These are phyloP conservation scores for Myriosclerotinia duriaeana DNA, from an alignment of 2,329 filamentous ascomycete species.

Conservation along the genomic window DNA sequence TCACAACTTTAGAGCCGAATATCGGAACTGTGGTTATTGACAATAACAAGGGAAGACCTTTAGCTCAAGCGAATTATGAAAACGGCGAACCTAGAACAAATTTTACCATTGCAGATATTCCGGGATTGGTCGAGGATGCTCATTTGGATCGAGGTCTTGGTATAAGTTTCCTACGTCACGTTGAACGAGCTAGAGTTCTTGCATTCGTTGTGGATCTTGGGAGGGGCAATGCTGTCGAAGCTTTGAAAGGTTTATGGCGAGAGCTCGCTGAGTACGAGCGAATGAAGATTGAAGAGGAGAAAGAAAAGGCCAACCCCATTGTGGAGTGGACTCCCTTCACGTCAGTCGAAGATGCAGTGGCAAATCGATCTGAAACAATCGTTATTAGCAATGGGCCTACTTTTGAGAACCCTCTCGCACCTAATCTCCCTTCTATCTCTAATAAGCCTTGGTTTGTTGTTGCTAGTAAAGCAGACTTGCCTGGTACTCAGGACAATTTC, in stretches of 20 bases:
- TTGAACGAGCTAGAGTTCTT: constrained; percentile 88
- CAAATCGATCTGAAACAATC: constrained; percentile 38
- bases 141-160: constrained; percentile 90
- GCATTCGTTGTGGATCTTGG: constrained; percentile 90
- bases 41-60: constrained; percentile 74
- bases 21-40: constrained; percentile 95
- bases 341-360: constrained; percentile 45
- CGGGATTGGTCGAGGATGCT: constrained; percentile 86
- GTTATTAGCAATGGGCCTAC: constrained; percentile 32
- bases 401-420: constrained; percentile 34
- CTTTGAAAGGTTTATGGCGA: constrained; percentile 80
- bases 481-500: constrained; percentile 77
- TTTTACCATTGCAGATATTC: constrained; percentile 95
- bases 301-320: constrained; percentile 64
- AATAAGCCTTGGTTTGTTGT: constrained; percentile 96
- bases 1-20: constrained; percentile 92
- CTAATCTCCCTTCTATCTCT: constrained; percentile 56
- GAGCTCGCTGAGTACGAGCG: constrained; percentile 83
- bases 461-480: constrained; percentile 86
- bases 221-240: constrained; percentile 73
- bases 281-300: constrained; percentile 67
- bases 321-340: constrained; percentile 55
- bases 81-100: constrained; percentile 63
- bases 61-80: constrained; percentile 45
- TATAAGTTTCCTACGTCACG: constrained; percentile 87